A percentile compares a stretch with the other conserved stretches of the same genome.
Evolutionary conservation across 2,329 filamentous ascomycete genomes (phyloP).

Genomic region (Paradendryphiella salina): DNA sequence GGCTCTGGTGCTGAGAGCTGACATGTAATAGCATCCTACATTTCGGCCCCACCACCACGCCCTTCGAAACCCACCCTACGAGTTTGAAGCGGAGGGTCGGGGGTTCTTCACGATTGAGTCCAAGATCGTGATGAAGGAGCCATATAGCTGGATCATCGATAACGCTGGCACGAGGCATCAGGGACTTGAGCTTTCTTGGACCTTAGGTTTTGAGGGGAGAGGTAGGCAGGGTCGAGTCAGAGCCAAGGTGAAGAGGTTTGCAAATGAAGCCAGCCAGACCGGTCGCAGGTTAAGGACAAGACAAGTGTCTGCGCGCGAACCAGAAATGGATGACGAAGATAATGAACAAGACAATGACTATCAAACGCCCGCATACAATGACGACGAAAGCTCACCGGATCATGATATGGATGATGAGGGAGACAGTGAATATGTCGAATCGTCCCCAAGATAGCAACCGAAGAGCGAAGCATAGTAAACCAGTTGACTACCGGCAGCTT

Average conservation of each 20-base stretch:
- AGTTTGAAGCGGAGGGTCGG: constrained; percentile 50
- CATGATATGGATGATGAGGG: constrained; percentile 24
- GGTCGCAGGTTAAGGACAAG: constrained; percentile 19
- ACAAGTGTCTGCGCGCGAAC: neutral
- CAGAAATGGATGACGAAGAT: constrained; percentile 7
- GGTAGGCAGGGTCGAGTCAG: constrained; percentile 49
- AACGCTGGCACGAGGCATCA: constrained; percentile 43
- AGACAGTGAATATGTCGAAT: constrained; percentile 22
- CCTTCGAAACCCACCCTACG: constrained; percentile 46
- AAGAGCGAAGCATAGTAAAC: neutral
- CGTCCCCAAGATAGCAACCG: constrained; percentile 13
- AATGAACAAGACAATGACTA: constrained; percentile 12
- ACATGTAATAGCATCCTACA: constrained; percentile 46
- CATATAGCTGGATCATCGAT: constrained; percentile 51
- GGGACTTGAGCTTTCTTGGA: constrained; percentile 48
- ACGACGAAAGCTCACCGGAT: constrained; percentile 25
- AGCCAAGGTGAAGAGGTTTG: constrained; percentile 46
- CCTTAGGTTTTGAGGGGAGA: constrained; percentile 48
- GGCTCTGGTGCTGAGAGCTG: neutral
- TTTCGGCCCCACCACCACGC: constrained; percentile 47
- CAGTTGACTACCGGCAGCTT: neutral
- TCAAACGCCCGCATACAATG: constrained; percentile 1
- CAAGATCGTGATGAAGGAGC: constrained; percentile 49
- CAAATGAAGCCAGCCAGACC: constrained; percentile 21
- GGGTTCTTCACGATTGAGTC: constrained; percentile 49